Percentiles rank a stretch among this genome's conserved stretches.
These are phyloP conservation scores for Pichia sp. DNA, from an alignment of 1,139 yeast species.

Conservation along the genomic window DNA sequence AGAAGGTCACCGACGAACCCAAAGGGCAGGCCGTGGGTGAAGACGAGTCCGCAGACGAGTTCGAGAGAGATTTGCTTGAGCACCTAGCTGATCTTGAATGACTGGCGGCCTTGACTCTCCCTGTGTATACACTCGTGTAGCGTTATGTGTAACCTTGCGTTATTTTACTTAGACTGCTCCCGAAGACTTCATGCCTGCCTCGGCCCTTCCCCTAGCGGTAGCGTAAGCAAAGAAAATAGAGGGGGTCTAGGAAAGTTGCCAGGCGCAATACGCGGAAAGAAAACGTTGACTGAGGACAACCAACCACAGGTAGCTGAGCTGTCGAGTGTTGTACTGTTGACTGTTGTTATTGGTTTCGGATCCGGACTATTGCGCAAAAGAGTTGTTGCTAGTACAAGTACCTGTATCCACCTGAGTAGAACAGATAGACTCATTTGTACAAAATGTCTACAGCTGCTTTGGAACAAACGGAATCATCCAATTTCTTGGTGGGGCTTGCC, in stretches of 20 bases:
- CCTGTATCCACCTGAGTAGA: background rate
- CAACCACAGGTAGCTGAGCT: background rate
- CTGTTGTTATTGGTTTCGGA: background rate
- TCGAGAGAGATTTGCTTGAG: constrained; percentile 30
- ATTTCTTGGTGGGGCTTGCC: constrained; percentile 27
- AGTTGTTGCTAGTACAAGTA: too few species aligned
- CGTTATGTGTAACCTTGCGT: too few species aligned
- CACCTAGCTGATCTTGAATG: constrained; percentile 32
- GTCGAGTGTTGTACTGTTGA: background rate
- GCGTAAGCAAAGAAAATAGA: background rate
- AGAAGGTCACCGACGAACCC: background rate
- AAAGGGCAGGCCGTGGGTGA: too few species aligned
- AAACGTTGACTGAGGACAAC: background rate
- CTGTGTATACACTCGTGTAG: too few species aligned
- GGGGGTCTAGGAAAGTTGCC: background rate
- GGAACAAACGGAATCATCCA: constrained; percentile 21
- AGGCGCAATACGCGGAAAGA: background rate
- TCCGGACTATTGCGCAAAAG: background rate
- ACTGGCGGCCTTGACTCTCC: background rate
- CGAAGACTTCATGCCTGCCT: too few species aligned
- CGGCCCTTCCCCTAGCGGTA: background rate
- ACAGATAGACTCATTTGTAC: background rate
- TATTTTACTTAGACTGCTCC: too few species aligned
- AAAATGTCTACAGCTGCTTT: background rate
- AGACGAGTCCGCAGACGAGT: constrained; percentile 27